A percentile compares a stretch with the other conserved stretches of the same genome.
phyloP scores from a whole-genome alignment of 805 yeast genomes.

The Millerozyma acaciae region DNA sequence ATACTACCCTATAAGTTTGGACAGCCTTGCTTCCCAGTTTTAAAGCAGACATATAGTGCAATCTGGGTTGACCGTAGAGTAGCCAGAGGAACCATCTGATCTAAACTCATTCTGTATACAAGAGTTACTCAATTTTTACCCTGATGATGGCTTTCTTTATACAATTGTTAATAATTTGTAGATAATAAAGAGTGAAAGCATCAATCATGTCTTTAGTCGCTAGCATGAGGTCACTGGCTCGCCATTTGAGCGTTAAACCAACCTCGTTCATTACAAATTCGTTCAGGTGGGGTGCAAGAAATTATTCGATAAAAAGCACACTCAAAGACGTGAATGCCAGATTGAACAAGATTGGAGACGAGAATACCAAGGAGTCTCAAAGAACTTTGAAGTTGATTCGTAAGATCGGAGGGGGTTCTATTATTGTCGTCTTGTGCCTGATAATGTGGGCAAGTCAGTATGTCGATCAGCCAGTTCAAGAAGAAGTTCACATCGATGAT shows the following conservation, averaged over 20 bases:
- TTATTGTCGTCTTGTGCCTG: constrained; percentile 23
- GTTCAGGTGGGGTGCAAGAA: constrained; percentile 3
- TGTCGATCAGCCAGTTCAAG: constrained; percentile 11
- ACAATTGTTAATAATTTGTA: no score
- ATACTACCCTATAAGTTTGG: constrained; percentile 43
- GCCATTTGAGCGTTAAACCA: no score
- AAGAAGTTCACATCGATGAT: constrained; percentile 9
- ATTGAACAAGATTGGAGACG: constrained; percentile 31
- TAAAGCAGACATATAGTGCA: neutral
- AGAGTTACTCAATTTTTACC: no score
- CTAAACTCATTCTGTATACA: no score
- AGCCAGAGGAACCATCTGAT: no score
- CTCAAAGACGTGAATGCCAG: constrained; percentile 18
- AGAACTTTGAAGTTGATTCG: constrained; percentile 22
- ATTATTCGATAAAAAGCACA: constrained; percentile 14
- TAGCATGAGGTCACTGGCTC: no score
- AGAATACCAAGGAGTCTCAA: constrained; percentile 26
- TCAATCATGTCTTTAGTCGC: no score
- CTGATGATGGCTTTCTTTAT: no score
- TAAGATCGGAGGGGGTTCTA: constrained; percentile 22
- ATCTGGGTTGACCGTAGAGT: no score
- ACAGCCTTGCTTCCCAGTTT: constrained; percentile 16
- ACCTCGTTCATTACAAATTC: no score
- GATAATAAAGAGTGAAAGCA: no score
- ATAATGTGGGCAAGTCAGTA: constrained; percentile 24